Conservation (phyloP, 1,284 basidiomycete species). For the Takashimella tepidaria region DNA sequence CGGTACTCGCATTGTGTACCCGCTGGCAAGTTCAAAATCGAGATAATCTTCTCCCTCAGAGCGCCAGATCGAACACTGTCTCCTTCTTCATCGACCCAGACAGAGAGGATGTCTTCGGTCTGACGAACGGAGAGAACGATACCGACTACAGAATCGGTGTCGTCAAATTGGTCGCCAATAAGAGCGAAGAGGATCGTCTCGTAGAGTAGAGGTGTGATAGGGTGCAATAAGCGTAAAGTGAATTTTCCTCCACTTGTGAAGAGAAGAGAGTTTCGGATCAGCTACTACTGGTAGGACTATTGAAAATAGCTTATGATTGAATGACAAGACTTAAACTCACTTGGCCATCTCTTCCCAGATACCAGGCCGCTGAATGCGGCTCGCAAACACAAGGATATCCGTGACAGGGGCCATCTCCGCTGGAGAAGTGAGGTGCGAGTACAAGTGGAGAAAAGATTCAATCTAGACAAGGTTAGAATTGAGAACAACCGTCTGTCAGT, state of each 20-base stretch:
- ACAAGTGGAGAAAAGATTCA: conserved; percentile 48
- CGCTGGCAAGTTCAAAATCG: conserved; percentile 39
- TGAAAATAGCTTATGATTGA: too few species aligned
- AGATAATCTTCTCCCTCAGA: conserved; percentile 46
- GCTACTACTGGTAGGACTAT: too few species aligned
- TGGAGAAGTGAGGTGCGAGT: conserved; percentile 46
- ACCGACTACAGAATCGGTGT: conserved; percentile 46
- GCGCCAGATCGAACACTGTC: conserved; percentile 39
- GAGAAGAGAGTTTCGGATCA: too few species aligned
- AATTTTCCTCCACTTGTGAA: conserved; percentile 45
- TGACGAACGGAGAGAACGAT: conserved; percentile 47
- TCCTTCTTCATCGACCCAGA: conserved; percentile 49
- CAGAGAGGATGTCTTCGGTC: conserved; percentile 47
- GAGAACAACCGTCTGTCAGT: too few species aligned
- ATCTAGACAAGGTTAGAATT: conserved; percentile 36
- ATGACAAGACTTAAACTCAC: too few species aligned
- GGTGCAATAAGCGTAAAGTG: conserved; percentile 44
- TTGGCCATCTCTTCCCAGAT: conserved; percentile 49
- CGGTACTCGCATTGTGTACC: conserved; percentile 46
- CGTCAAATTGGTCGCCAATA: conserved; percentile 49
- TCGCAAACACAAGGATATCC: conserved; percentile 46
- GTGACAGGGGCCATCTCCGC: conserved; percentile 47
- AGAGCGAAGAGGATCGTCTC: conserved; percentile 43
- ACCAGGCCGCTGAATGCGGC: conserved; percentile 43
- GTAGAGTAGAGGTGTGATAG: conserved; percentile 42